These are phyloP conservation scores for Coemansia sp. DNA, from an alignment of 192 early-diverging fungal genomes.

Conservation along the genomic window DNA sequence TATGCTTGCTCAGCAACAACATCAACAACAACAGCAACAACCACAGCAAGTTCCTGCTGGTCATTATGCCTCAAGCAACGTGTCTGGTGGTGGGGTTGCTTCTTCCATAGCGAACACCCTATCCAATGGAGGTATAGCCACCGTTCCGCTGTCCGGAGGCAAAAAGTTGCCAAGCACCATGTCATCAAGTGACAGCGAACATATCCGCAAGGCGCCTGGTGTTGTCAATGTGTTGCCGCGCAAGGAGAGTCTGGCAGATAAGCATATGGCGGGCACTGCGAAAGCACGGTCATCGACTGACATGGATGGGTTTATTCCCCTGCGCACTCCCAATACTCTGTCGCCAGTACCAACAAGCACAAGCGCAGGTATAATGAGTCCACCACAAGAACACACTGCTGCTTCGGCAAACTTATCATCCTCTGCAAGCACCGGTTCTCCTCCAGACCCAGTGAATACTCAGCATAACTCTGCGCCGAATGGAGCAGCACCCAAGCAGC, in stretches of 20 bases:
- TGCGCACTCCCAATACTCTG: conserved; percentile 10
- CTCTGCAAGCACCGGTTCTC: not conserved
- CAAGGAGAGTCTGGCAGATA: conserved; percentile 1
- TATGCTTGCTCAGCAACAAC: conserved; percentile 23
- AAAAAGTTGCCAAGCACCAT: not conserved
- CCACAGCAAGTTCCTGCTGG: not conserved
- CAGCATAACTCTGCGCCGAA: not conserved
- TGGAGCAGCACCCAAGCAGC: conserved; percentile 1
- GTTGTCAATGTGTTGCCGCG: not conserved
- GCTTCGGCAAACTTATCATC: not conserved
- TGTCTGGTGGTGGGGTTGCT: not conserved
- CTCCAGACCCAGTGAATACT: not conserved
- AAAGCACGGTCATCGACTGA: not conserved
- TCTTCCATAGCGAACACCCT: conserved; percentile 1
- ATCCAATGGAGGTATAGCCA: not conserved
- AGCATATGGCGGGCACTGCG: conserved; percentile 16
- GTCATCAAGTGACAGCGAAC: conserved; percentile 5
- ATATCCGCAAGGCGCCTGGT: conserved; percentile 25
- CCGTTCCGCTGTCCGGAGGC: not conserved
- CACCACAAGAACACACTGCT: not conserved
- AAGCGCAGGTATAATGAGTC: not conserved
- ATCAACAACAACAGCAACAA: conserved; percentile 8
- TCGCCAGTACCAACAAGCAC: conserved; percentile 1
- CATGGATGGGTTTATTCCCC: conserved; percentile 17
- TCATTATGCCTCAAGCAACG: not conserved